Evolutionary conservation across 2,329 filamentous ascomycete species (phyloP).

Genomic region (Aspergillus piperis): DNA sequence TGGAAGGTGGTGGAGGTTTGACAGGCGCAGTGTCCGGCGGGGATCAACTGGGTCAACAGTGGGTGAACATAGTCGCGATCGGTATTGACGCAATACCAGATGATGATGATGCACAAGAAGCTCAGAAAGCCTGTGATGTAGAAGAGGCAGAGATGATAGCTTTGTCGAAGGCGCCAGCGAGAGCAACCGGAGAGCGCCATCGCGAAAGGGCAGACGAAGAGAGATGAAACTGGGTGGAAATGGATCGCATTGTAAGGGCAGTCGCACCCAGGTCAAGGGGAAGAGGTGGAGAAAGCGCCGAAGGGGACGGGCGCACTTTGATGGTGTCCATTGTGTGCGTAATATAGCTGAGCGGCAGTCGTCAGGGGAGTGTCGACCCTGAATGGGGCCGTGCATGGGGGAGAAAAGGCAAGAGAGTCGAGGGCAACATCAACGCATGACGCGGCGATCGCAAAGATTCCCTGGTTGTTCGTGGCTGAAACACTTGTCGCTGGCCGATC

Average conservation of each 20-base stretch:
- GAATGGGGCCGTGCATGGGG: neutral
- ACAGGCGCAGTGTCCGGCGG: slow-evolving; percentile 43
- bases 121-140: slow-evolving; percentile 23
- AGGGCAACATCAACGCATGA: neutral
- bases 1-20: slow-evolving; percentile 42
- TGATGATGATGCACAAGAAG: slow-evolving; percentile 22
- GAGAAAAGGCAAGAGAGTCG: neutral
- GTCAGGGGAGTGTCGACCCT: neutral
- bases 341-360: neutral
- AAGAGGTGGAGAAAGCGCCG: neutral
- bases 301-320: neutral
- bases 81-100: slow-evolving; percentile 41
- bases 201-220: slow-evolving; percentile 10
- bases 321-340: neutral
- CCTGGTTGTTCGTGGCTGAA: neutral
- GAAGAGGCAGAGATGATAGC: slow-evolving; percentile 22
- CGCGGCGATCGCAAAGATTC: neutral
- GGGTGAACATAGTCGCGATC: slow-evolving; percentile 40
- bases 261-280: neutral
- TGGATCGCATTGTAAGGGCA: slow-evolving; percentile 16
- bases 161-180: slow-evolving; percentile 26
- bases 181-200: slow-evolving; percentile 27
- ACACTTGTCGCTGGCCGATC: neutral
- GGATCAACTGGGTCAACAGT: slow-evolving; percentile 41
- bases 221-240: neutral